Evolutionary conservation across 148 eudicot species (phyloP).

Genomic region (Pouteria glomerata): DNA sequence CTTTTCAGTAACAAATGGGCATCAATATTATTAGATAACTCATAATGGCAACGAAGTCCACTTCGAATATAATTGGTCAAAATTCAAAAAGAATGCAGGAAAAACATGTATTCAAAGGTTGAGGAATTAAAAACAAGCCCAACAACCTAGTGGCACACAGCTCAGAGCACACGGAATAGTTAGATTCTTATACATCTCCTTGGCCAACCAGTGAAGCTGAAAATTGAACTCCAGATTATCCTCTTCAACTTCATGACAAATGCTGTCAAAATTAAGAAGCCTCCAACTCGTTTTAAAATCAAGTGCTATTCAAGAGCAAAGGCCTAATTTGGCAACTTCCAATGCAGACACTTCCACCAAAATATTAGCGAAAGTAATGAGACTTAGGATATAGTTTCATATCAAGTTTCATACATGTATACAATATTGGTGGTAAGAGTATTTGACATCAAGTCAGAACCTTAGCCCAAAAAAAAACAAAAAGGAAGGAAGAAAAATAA

Average conservation of each 20-base stretch:
- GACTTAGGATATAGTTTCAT: neutral
- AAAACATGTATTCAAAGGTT: neutral
- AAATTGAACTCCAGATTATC: neutral
- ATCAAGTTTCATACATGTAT: slow-evolving; percentile 11
- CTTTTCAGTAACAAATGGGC: neutral
- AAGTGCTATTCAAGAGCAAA: neutral
- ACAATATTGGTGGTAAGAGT: neutral
- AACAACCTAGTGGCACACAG: neutral
- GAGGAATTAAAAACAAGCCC: neutral
- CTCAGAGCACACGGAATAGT: neutral
- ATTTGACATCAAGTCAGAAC: neutral
- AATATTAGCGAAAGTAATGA: neutral
- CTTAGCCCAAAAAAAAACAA: neutral
- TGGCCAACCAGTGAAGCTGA: neutral
- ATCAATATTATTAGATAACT: neutral
- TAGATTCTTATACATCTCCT: neutral
- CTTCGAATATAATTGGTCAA: neutral
- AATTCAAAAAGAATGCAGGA: neutral
- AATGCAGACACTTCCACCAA: neutral
- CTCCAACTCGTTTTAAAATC: neutral
- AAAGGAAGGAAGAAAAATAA: neutral
- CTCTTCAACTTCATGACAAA: neutral
- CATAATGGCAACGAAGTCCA: neutral
- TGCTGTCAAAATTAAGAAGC: neutral
- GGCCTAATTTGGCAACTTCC: neutral